Conservation (phyloP, 495 filamentous ascomycete species). For the Trichoderma erinaceum region DNA sequence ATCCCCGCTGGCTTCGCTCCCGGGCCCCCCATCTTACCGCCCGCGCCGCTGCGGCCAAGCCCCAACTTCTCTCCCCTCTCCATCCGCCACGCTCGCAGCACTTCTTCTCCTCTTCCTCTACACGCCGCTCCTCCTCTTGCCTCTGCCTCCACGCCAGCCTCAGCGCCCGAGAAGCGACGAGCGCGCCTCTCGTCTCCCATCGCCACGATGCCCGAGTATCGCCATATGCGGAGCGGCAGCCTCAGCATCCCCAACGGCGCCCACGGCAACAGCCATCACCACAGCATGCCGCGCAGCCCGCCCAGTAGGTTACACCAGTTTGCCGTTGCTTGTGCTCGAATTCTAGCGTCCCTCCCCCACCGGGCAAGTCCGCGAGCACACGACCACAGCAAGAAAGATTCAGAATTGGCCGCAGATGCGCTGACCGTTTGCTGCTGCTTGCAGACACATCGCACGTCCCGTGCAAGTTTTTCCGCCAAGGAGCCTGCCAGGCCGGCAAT, state of each 20-base stretch:
- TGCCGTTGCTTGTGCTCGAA: background rate
- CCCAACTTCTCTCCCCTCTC: background rate
- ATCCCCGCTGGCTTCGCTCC: background rate
- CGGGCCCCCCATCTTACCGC: background rate
- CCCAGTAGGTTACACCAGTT: constrained; percentile 54
- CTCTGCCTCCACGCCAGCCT: constrained; percentile 2
- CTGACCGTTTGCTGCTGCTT: constrained; percentile 14
- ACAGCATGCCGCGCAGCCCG: constrained; percentile 60
- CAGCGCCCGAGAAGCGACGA: background rate
- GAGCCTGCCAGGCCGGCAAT: constrained; percentile 90
- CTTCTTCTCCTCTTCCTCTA: constrained; percentile 9
- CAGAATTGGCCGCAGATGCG: background rate
- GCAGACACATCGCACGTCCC: constrained; percentile 95
- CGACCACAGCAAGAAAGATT: background rate
- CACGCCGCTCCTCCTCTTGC: background rate
- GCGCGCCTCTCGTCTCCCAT: constrained; percentile 9
- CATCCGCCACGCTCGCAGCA: constrained; percentile 6
- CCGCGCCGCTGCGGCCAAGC: background rate
- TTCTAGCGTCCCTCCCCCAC: constrained; percentile 11
- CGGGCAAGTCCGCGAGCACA: background rate
- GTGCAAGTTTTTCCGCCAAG: constrained; percentile 98
- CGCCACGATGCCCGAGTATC: constrained; percentile 16
- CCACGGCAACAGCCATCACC: constrained; percentile 27
- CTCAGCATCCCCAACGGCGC: constrained; percentile 18
- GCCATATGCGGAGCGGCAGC: constrained; percentile 18